Evolutionary conservation across 148 eudicot species (phyloP), one percentile per base, ranked within the genome.

Genomic region (Oxyria digyna): DNA sequence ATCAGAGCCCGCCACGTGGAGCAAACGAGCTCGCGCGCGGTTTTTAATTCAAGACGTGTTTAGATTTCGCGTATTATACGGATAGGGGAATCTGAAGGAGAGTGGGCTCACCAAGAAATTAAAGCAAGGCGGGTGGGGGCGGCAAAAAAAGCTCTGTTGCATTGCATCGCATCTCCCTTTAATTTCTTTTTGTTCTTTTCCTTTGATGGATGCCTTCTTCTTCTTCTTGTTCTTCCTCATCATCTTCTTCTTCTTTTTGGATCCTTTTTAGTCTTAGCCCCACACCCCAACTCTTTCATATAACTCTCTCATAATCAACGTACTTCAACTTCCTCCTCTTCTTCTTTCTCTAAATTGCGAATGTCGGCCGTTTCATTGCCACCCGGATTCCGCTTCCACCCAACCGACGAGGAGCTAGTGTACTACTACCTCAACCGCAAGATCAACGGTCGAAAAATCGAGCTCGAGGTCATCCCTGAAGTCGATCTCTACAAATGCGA

Each of bases 331-430:
- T 52, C 14, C 3, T 52, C 29, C 7, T 48, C 54, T n/a, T 48
- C 54, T n/a, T 49, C 12, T 18, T 20, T 12, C 45, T 52, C 31
- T 23, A 21, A 10, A 9, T 52, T 23, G 62, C 23, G 31, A 52
- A 52, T 52, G 62, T 52, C 62, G 27, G 3, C 62, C 0, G 62
- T 80, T 69, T 75, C 82, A 74, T 73, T 78, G 40, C 84, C 80
- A 33, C 81, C 85, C 0, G 85, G 85, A 8, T 81, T 81, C 49
- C 64, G 85, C n/a, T 81, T 81, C 68, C 85, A 81, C 46, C 85
- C 85, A 0, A 81, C 85, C 1, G 85, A 81, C 20, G 85, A 81
- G 27, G 85, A 81, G 57, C 70, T 81, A 3, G 85, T 82, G 37
- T 80, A 80, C 4, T 82, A 82, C 69, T 82, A 82, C 32, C 72